Base-by-base conservation (phyloP, 140 eudicot genomes). In the Cichorium intybus region DNA sequence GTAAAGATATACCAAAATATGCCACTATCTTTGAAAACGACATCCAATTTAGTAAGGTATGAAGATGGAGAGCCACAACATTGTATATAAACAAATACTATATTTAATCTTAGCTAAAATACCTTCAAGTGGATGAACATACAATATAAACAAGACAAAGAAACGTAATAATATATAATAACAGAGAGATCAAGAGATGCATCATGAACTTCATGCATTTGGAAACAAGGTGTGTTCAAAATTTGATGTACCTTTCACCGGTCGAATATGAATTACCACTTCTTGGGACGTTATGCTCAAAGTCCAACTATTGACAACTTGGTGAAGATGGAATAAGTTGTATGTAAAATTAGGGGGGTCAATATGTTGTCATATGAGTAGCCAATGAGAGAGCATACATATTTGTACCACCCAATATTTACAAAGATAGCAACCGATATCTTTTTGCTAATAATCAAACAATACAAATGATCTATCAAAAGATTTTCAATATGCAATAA, bases 21-120 rank as follows among this genome's bases (percentile, higher is more conserved):
- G 51, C 29, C 10, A 35, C 15, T 74, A 74, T 48, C 68, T 11
- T 66, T 39, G 75, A 74, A 24, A 66, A 59, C 68, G 39, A 67
- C 62, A 37, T 49, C 22, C 22, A 24, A 5, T 4, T 12, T 14
- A 10, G n/a, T 16, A 22, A 31, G 26, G 21, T 31, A 17, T 7
- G 39, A 17, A 47, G 22, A 56, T 26, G 6, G 10, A 28, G 64
- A 26, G 47, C 69, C 74, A 74, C 59, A 66, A 49, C 16, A 56
- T 48, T 47, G 63, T 16, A 74, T 73, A 46, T 50, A 3, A 33
- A 31, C 61, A 17, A 21, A 31, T 1, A 31, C 12, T 46, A 14
- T 24, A 14, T 18, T 48, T 24, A 24, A n/a, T 64, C 9, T 35
- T 61, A 18, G 45, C 51, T 24, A 17, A 73, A 27, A 64, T 7